Evolutionary conservation across 768 basidiomycete species (phyloP), one percentile per base, ranked within the genome.

Genomic region (Rhodotorula graminis): DNA sequence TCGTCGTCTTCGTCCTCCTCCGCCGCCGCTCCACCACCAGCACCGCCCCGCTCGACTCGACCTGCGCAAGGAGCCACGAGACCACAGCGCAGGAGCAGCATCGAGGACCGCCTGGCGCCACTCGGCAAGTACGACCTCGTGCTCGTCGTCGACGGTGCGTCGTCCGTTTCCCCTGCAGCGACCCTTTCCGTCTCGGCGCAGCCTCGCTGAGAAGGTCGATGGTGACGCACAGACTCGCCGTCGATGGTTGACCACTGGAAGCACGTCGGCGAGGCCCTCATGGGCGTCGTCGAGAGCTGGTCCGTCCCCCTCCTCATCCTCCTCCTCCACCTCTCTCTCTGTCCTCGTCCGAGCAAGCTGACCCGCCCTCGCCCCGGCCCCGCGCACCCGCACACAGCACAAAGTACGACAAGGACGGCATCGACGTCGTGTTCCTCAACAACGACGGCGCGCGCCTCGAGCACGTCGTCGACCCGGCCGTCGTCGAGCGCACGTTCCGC

Each of bases 191-290:
- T 3, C 4, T 18, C 23, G 49, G 15, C 23, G 19, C 19, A 21
- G 49, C 49, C 21, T 18, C 23, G 50, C 50, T 52, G 25, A 16
- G 4, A n/a, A 12, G 19, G 19, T 10, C 7, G 27, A 25, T 9
- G 23, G n/a, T 12, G 27, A 52, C 2, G 53, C 53, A 27, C 55
- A 56, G n/a, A 33, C 42, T 61, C 56, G 16, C 69, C 73, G 31
- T 69, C 65, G 0, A 77, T 78, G 76, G n/a, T 61, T 1, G 64
- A 67, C 37, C n/a, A 67, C 8, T 78, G 77, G 77, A 27, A 29
- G 3, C 68, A 77, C 56, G 58, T 67, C n/a, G 46, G 69, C 61
- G n/a, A 56, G 16, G 76, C 73, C 21, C 27, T 77, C 50, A 61
- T 64, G 29, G 76, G 77, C 10, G 63, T 78, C 14, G 74, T 69